phyloP scores from a whole-genome alignment of 805 yeast genomes.

The Teunomyces lycoperdinae region DNA sequence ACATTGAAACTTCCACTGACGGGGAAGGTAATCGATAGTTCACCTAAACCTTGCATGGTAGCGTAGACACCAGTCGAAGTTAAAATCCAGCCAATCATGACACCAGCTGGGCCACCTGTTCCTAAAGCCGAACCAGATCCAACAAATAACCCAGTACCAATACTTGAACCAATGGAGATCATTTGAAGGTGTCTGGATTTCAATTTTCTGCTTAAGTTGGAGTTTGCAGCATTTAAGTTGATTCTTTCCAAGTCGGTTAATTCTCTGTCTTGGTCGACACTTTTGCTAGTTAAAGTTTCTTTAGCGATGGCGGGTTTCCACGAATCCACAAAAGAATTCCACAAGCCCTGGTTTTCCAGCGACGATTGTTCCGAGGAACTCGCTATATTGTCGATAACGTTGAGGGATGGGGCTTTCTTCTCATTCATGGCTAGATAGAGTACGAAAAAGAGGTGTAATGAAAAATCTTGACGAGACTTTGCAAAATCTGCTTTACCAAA shows the following conservation, averaged over 20 bases:
- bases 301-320: slow-evolving; percentile 32
- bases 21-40: slow-evolving; percentile 51
- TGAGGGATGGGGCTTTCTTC: slow-evolving; percentile 5
- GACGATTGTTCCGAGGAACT: slow-evolving; percentile 15
- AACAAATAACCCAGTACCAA: slow-evolving; percentile 61
- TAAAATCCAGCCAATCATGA: slow-evolving; percentile 26
- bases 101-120: slow-evolving; percentile 32
- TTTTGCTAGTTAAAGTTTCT: slow-evolving; percentile 15
- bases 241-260: slow-evolving; percentile 29
- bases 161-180: slow-evolving; percentile 70
- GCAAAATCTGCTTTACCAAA: neutral
- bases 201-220: slow-evolving; percentile 31
- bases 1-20: slow-evolving; percentile 52
- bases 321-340: slow-evolving; percentile 30
- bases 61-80: slow-evolving; percentile 22
- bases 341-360: slow-evolving; percentile 11
- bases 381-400: slow-evolving; percentile 10
- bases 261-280: slow-evolving; percentile 17
- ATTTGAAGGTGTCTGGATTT: slow-evolving; percentile 53
- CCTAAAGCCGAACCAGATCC: slow-evolving; percentile 44
- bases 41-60: slow-evolving; percentile 45
- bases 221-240: slow-evolving; percentile 22
- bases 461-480: neutral
- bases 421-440: neutral
- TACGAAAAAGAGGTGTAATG: slow-evolving; percentile 1